phyloP scores from a whole-genome alignment of 176 grass and related monocot genomes.

The Thinopyrum elongatum region DNA sequence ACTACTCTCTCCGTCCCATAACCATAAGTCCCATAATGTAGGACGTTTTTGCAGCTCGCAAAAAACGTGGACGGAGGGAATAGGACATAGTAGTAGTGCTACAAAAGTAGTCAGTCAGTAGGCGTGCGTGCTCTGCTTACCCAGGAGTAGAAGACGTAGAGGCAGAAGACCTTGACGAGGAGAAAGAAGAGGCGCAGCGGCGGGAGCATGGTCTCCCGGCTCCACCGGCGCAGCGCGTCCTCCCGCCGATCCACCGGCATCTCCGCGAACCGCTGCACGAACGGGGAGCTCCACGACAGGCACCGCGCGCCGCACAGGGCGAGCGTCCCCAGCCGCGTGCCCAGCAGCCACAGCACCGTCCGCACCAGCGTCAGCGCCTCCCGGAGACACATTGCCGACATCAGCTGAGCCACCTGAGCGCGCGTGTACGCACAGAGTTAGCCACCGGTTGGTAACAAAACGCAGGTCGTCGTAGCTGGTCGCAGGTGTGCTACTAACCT shows the following conservation, averaged over 20 bases:
- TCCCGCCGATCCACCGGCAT: constrained; percentile 52
- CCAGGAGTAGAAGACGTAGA: constrained; percentile 77
- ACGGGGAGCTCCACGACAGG: constrained; percentile 49
- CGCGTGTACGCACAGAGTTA: not conserved
- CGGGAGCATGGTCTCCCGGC: constrained; percentile 42
- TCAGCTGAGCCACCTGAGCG: constrained; percentile 62
- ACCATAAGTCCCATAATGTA: no score
- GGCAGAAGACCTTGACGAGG: constrained; percentile 60
- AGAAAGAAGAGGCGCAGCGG: constrained; percentile 72
- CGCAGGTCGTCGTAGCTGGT: no score
- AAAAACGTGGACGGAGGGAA: no score
- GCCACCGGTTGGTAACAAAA: not conserved
- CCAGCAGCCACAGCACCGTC: constrained; percentile 68
- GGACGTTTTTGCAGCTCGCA: no score
- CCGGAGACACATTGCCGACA: constrained; percentile 53
- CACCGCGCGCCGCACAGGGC: constrained; percentile 56
- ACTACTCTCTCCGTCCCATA: no score
- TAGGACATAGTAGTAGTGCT: no score
- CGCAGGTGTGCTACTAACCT: constrained; percentile 31
- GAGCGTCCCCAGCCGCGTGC: constrained; percentile 66
- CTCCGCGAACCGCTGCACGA: constrained; percentile 60
- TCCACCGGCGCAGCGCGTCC: constrained; percentile 59
- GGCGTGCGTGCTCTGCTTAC: constrained; percentile 29
- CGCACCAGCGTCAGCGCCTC: constrained; percentile 57
- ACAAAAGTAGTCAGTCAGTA: no score